These are phyloP conservation scores for Ogataea salicorniae DNA, from an alignment of 805 yeast genomes.

Conservation along the genomic window DNA sequence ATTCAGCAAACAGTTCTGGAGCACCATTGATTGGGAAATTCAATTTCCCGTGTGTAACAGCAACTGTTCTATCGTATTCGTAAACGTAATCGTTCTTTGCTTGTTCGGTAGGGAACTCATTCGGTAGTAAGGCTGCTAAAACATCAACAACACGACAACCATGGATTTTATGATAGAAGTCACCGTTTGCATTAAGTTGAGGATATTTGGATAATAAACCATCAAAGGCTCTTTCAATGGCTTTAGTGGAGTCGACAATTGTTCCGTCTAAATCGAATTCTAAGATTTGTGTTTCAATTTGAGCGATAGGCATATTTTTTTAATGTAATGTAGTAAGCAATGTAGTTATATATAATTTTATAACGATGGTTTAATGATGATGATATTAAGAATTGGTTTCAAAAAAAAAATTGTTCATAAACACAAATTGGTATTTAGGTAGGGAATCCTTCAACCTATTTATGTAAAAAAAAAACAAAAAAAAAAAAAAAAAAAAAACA, in stretches of 20 bases:
- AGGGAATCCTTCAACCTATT: no score
- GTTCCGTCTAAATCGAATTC: constrained; percentile 89
- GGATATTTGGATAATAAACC: constrained; percentile 66
- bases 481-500: no score
- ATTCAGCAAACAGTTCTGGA: constrained; percentile 50
- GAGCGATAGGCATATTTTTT: constrained; percentile 10
- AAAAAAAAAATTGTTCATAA: no score
- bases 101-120: constrained; percentile 13
- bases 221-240: constrained; percentile 80
- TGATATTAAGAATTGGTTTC: no score
- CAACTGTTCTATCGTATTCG: constrained; percentile 60
- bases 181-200: constrained; percentile 33
- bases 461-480: no score
- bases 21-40: constrained; percentile 79
- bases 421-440: no score
- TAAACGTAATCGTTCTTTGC: constrained; percentile 13
- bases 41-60: constrained; percentile 63
- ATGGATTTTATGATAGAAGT: constrained; percentile 69
- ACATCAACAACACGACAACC: constrained; percentile 83
- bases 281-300: constrained; percentile 15
- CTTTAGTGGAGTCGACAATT: constrained; percentile 74
- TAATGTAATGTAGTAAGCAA: neutral
- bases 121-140: constrained; percentile 63
- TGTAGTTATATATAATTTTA: neutral
- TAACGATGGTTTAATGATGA: no score